Conservation (phyloP, 2,329 filamentous ascomycete species). For the Exserohilum rostratum region DNA sequence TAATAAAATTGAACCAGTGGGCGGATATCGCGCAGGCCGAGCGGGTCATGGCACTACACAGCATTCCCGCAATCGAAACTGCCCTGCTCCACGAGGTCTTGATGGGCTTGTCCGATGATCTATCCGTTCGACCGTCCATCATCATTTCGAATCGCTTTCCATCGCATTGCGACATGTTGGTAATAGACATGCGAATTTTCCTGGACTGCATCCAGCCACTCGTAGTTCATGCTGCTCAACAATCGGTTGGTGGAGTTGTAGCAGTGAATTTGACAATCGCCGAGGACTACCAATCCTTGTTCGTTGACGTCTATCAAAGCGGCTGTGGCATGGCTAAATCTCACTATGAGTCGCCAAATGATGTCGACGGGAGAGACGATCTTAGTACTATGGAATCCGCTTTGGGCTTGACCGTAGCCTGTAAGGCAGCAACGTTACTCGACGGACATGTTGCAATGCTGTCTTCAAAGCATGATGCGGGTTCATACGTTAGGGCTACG, state of each 20-base stretch:
- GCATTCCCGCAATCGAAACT: conserved; percentile 41
- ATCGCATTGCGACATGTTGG: conserved; percentile 38
- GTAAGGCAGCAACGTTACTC: conserved; percentile 51
- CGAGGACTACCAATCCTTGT: conserved; percentile 38
- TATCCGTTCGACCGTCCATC: conserved; percentile 35
- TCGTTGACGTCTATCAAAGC: conserved; percentile 53
- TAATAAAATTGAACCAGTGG: conserved; percentile 54
- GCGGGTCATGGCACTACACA: conserved; percentile 32
- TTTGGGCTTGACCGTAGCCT: conserved; percentile 52
- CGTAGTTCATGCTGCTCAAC: conserved; percentile 52
- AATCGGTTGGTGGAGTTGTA: conserved; percentile 48
- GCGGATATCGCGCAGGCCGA: conserved; percentile 38
- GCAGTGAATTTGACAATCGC: conserved; percentile 42
- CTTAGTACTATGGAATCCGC: conserved; percentile 50
- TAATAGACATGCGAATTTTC: conserved; percentile 49
- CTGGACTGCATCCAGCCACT: conserved; percentile 53
- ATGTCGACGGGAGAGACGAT: conserved; percentile 53
- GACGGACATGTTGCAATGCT: conserved; percentile 49
- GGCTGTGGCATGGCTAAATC: conserved; percentile 49
- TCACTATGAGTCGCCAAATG: conserved; percentile 51
- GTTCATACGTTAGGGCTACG: conserved; percentile 52
- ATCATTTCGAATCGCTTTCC: conserved; percentile 44
- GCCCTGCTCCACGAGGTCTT: conserved; percentile 40
- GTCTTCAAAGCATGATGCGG: conserved; percentile 42
- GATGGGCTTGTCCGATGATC: conserved; percentile 37